Conservation (phyloP, 495 filamentous ascomycete species). For the Penicillium longicatenatum region DNA sequence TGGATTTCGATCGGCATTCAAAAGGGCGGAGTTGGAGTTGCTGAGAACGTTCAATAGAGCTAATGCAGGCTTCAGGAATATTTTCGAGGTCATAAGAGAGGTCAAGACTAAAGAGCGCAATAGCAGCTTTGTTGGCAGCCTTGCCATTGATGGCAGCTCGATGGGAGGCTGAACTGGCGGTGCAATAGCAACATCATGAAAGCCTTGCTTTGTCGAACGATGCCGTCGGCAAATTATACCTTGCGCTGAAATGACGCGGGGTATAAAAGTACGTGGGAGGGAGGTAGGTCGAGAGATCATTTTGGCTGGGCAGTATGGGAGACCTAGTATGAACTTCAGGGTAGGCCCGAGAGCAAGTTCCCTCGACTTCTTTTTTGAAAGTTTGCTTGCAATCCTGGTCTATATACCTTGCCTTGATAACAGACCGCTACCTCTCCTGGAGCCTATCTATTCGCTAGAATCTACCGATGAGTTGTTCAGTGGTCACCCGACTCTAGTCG, state of each 20-base stretch:
- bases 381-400: background rate
- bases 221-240: conserved; percentile 5
- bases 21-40: conserved; percentile 56
- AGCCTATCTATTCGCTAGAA: background rate
- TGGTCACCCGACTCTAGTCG: conserved; percentile 22
- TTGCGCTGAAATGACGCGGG: background rate
- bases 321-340: background rate
- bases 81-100: conserved; percentile 73
- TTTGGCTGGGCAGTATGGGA: background rate
- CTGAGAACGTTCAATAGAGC: conserved; percentile 63
- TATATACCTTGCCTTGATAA: background rate
- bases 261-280: background rate
- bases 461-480: conserved; percentile 7
- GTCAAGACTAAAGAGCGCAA: conserved; percentile 74
- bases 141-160: conserved; percentile 56
- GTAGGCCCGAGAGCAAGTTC: background rate
- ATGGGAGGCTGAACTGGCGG: conserved; percentile 10
- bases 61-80: conserved; percentile 66
- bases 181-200: conserved; percentile 18
- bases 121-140: conserved; percentile 67
- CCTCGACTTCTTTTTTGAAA: background rate
- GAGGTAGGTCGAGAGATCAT: conserved; percentile 17
- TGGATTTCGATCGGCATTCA: conserved; percentile 61
- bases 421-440: background rate
- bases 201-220: conserved; percentile 23